Evolutionary conservation across 2,329 filamentous ascomycete genomes (phyloP), one percentile per base, ranked within the genome.

Genomic region (Leptographium wingfieldii): DNA sequence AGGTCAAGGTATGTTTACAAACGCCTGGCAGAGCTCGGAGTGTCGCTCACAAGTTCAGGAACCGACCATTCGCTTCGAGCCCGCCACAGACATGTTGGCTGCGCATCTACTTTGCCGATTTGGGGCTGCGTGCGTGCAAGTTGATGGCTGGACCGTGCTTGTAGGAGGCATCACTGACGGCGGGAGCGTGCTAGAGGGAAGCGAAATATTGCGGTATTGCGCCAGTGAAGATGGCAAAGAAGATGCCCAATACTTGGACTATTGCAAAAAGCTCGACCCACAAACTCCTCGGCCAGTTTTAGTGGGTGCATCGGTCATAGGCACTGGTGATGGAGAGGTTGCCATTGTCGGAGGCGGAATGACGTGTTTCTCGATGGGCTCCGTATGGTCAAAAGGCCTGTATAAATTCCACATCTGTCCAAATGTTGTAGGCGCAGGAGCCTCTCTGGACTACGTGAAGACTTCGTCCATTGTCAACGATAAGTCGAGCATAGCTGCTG

Each of bases 331-430:
- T 51, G 73, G 76, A 35, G 72, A 79, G 22, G 66, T 91, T 3
- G 67, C 89, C 11, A 73, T 95, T 9, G 71, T 87, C 55, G 90
- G 90, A 1, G 92, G 92, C 19, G 92, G 90, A 46, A 90, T 88
- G 19, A 89, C 90, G 0, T 95, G 90, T 70, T 95, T 95, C 74
- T 91, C 89, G 0, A 95, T 95, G 79, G 91, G 91, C 1, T 88
- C 88, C 7, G 91, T 83, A 67, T 95, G 89, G 88, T 92, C 91
- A 57, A 77, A 78, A 38, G 82, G 82, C 1, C 74, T 78, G 14
- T 86, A 76, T 57, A 69, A 72, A 2, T 66, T 84, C 27, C 57
- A 46, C 12, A 5, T 52, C 22, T 19, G 25, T 11, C 31, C 49
- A n/a, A 31, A 16, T 6, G 12, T 14, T 3, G n/a, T 43, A 1